Base-by-base conservation (phyloP, 2,329 filamentous ascomycete genomes). In the Pestalotiopsis sp. region DNA sequence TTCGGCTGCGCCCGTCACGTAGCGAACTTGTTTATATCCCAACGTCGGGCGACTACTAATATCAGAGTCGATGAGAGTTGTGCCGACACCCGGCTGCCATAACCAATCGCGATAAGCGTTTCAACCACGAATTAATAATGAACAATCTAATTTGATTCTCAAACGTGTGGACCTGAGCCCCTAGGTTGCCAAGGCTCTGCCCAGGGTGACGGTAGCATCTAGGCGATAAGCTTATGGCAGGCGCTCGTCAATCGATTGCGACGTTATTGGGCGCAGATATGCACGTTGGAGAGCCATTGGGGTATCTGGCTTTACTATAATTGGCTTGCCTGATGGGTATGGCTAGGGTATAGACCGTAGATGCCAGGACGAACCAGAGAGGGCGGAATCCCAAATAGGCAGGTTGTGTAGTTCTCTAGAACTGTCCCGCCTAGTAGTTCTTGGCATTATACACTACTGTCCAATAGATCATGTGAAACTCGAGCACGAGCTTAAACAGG, bases 91-190 rank as follows among this genome's bases (percentile, higher is more conserved):
- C 57, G 25, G 27, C 57, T 27, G 14, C 23, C 14, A 36, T 36
- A 23, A 36, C 59, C 59, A 62, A 62, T 62, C 27, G 31, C 31
- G 59, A 62, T 38, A 62, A 36, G 25, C 27, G 38, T 39, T 39
- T 20, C n/a, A 38, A 14, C 59, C 59, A 62, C 59, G 59, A 62
- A 62, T 62, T 62, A 20, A 62, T 39, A 14, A 38, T 36, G 27
- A 23, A 39, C 59, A 62, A 62, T 39, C 59, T 62, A 62, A 62
- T 38, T 52, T 62, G 59, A 41, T 62, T 39, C 36, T 62, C 59
- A 31, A 20, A 20, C 59, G 36, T 62, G 59, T 62, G 59, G 36
- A n/a, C 59, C 36, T 39, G 31, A 39, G 4, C 25, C 27, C n/a
- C 25, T 9, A 7, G 31, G 31, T 62, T 39, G 59, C 59, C 59